phyloP scores from a whole-genome alignment of 2,329 filamentous ascomycete species.

The Xylaria hypoxylon region DNA sequence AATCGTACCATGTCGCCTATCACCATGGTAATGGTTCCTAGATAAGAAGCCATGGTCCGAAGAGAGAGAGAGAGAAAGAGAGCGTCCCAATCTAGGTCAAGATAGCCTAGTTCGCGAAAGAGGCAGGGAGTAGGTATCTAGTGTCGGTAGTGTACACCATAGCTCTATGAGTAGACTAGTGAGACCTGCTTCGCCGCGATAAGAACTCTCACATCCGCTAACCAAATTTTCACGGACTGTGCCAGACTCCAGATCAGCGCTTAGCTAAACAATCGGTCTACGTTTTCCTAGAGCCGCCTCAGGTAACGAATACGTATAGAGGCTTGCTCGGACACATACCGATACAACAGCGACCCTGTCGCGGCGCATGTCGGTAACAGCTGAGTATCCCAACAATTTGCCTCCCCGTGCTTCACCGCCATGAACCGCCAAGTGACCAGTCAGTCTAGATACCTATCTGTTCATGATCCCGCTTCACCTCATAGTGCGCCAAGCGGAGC shows the following conservation, averaged over 20 bases:
- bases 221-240: neutral
- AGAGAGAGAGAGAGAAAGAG: too few species aligned
- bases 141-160: too few species aligned
- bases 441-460: neutral
- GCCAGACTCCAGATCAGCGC: neutral
- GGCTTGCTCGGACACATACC: neutral
- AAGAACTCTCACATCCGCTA: neutral
- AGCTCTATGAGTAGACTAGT: neutral
- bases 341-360: neutral
- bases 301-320: neutral
- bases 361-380: neutral
- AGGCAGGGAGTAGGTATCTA: too few species aligned
- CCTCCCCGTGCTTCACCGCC: slow-evolving; percentile 18
- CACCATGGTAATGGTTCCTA: neutral
- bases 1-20: neutral
- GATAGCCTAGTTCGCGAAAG: too few species aligned
- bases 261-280: neutral
- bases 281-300: neutral
- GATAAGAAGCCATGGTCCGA: too few species aligned
- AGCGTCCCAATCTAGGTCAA: too few species aligned
- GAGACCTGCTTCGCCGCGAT: neutral
- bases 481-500: slow-evolving; percentile 21
- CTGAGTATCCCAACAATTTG: slow-evolving; percentile 1
- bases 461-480: slow-evolving; percentile 3
- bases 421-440: slow-evolving; percentile 4